Evolutionary conservation across 352 stramenopile genomes (phyloP), one percentile per base, ranked within the genome.

Genomic region (Phytopythium sindhum): DNA sequence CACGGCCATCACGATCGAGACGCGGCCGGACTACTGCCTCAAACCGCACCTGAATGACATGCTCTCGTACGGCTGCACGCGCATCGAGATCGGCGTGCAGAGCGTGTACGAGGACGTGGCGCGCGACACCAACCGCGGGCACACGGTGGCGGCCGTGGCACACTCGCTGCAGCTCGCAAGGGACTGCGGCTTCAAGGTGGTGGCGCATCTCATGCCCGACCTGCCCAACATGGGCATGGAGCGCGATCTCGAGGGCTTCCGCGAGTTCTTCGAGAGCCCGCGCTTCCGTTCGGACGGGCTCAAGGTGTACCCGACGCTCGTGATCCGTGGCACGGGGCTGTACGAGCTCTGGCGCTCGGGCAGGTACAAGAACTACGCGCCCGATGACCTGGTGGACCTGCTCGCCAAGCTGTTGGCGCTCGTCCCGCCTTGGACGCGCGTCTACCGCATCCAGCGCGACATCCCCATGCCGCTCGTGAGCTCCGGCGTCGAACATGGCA

Each of bases 291-390:
- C 92, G 21, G 96, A 99, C 74, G 96, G 96, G 0, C 80, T 99
- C 62, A 99, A 99, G 80, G 80, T 99, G 26, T 99, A 98, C 72
- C 96, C 96, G 24, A 98, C 95, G 21, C 81, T 99, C 42, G 96
- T 98, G 44, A 98, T 99, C 77, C 91, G 96, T 33, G 96, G 95
- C 19, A 99, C 95, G 41, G 96, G 96, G 12, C 78, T 99, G 33
- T 99, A 99, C 67, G 95, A 99, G 74, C 74, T 99, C n/a, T 99
- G 96, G 95, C 98, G 98, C 70, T 98, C 94, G 8, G 96, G 96
- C 26, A 62, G 86, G 57, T 99, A 99, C 86, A 88, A 86, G 44
- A 91, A 90, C 63, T 91, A 91, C 68, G 88, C 82, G 24, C 82
- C 82, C 2, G 78, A 89, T 57, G 82, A 91, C 58, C 73, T 96